Evolutionary conservation across 805 yeast species (phyloP), one percentile per base, ranked within the genome.

Genomic region (Teunomyces stri): DNA sequence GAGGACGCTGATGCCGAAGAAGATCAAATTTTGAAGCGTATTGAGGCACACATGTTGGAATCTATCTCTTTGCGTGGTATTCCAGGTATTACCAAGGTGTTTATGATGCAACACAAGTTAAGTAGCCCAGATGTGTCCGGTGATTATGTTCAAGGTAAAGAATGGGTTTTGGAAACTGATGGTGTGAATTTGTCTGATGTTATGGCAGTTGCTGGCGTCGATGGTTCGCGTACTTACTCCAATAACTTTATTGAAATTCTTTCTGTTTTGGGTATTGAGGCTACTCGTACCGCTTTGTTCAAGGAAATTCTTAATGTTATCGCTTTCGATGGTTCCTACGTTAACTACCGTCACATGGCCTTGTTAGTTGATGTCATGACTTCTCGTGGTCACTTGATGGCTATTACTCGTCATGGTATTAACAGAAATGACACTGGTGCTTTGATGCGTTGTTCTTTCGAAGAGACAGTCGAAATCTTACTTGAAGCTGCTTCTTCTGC

Each of bases 261-360:
- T 68, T 87, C 90, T 46, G 99, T 94, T 11, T 75, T 94, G 58
- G 99, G 99, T 78, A 94, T 94, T 64, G 99, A 94, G 69, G 99
- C 99, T 37, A 95, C 98, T 20, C 85, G 99, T 69, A 81, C 91
- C 45, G 96, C 98, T 1, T 75, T 94, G 59, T 94, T 85, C 78
- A 87, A 84, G 66, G 99, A 94, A 74, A 90, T 94, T 60, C 82
- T 88, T 71, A 94, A 94, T 63, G 99, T 94, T 59, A 90, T 94
- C 79, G 97, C 98, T 3, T 94, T 96, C 61, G 99, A 94, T 79
- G 99, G 99, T 87, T 91, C 99, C 33, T 94, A 94, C 62, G 99
- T 94, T 52, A 94, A 94, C 71, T 94, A 94, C 73, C 85, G 99
- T 73, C 99, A 94, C 63, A 86, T 94, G 94, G 97, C 99, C 4